Conservation (phyloP, 1,139 yeast species). For the Nakaseomyces uthaithaninus region DNA sequence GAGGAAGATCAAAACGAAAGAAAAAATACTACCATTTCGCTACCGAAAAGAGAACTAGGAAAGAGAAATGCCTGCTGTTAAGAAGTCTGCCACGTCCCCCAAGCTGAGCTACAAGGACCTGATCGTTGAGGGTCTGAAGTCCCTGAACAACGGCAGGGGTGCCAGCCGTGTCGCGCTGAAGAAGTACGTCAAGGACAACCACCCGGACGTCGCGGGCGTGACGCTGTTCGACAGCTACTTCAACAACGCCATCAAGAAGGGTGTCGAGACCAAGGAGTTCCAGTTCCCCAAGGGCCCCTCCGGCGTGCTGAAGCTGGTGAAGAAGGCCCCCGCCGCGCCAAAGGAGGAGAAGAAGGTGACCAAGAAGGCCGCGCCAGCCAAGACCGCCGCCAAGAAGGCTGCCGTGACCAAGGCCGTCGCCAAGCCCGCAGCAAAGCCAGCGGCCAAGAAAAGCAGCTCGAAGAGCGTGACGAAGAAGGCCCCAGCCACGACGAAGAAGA, state of each 20-base stretch:
- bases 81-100: slow-evolving; percentile 7
- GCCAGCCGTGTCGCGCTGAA: slow-evolving; percentile 75
- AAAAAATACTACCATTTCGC: neutral
- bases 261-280: slow-evolving; percentile 70
- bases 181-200: slow-evolving; percentile 48
- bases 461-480: slow-evolving; percentile 10
- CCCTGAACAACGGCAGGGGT: slow-evolving; percentile 76
- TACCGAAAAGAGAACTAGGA: too few species aligned
- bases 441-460: slow-evolving; percentile 7
- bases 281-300: slow-evolving; percentile 74
- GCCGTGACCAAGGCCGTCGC: slow-evolving; percentile 5
- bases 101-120: slow-evolving; percentile 42
- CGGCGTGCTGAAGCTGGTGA: slow-evolving; percentile 35
- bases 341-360: slow-evolving; percentile 12
- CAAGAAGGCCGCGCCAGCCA: slow-evolving; percentile 8
- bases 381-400: slow-evolving; percentile 6
- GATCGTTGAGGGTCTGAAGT: slow-evolving; percentile 64
- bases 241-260: slow-evolving; percentile 74
- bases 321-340: slow-evolving; percentile 28
- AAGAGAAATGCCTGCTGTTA: slow-evolving; percentile 8
- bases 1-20: neutral
- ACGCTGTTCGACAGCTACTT: slow-evolving; percentile 65
- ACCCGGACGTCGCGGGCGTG: slow-evolving; percentile 45
- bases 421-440: slow-evolving; percentile 8
- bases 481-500: slow-evolving; percentile 9